Evolutionary conservation across 331 rosid species (phyloP), one percentile per base, ranked within the genome.

Genomic region (Stylosanthes scabra): DNA sequence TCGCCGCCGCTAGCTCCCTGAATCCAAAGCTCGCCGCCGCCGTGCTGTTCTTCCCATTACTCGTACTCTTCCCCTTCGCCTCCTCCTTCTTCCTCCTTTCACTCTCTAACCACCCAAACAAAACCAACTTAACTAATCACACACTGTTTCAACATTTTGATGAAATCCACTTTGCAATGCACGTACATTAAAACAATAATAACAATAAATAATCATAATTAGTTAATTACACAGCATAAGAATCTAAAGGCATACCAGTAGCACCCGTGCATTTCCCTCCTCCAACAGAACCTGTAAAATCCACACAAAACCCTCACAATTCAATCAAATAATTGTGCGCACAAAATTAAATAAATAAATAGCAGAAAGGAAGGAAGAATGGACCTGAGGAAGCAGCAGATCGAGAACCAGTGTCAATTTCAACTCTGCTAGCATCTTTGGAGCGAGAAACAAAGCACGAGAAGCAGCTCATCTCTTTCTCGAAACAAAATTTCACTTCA

Each of bases 1-100:
- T 89, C n/a, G 97, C 99, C 0, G 68, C 74, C 6, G 96, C 97
- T 4, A 94, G 93, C 80, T 94, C 99, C 8, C 89, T 89, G 75
- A 94, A 94, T 2, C 91, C 83, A 71, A 89, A 91, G 77, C 97
- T 94, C 40, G 89, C 86, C 1, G 99, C 96, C 2, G 82, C 93
- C 0, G 68, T 69, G 31, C 74, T 78, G 81, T 72, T 62, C 66
- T 84, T 86, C 6, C 82, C 44, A 72, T 75, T 25, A 49, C 59
- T 82, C 60, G 50, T 82, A 55, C 67, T 65, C 84, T 83, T 85
- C 59, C 79, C 78, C 61, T 49, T 71, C 2, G 7, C n/a, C 68
- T 47, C 80, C 2, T 59, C 83, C 78, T 75, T 86, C 71, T 72
- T 77, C 66, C 60, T 83, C 75, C 80, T 78, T 81, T 87, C 85